A percentile compares a stretch with the other conserved stretches of the same genome.
These are phyloP conservation scores for Exophiala lecanii-corni DNA, from an alignment of 2,329 filamentous ascomycete species.

Conservation along the genomic window DNA sequence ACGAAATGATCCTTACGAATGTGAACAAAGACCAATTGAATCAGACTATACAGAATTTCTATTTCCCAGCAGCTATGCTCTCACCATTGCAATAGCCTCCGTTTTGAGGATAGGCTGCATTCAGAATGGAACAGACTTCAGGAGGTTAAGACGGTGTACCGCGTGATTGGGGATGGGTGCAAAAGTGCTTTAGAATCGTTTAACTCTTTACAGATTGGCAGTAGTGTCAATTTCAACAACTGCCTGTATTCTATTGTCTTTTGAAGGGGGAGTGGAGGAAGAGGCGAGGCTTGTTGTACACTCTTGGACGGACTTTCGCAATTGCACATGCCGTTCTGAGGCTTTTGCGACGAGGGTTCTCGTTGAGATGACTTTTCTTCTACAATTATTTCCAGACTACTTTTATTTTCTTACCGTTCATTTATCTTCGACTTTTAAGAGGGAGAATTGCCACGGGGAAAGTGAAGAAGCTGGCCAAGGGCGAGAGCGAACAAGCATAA, in stretches of 20 bases:
- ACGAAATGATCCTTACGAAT: conserved; percentile 25
- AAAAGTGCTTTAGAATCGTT: conserved; percentile 19
- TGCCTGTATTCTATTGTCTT: conserved; percentile 19
- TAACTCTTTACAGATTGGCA: conserved; percentile 12
- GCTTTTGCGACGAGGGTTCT: not conserved
- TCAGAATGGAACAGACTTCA: conserved; percentile 3
- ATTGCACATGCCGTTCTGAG: not conserved
- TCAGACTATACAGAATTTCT: conserved; percentile 3
- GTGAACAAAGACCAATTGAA: conserved; percentile 17
- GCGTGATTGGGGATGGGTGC: conserved; percentile 2
- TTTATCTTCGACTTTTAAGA: not conserved
- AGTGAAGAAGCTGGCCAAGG: not conserved
- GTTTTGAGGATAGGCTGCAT: no score
- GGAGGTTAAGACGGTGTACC: conserved; percentile 18
- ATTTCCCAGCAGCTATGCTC: conserved; percentile 10
- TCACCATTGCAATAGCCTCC: conserved; percentile 1
- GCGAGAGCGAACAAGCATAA: not conserved
- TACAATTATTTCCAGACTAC: conserved; percentile 1
- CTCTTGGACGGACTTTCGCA: conserved; percentile 1
- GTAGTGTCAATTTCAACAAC: conserved; percentile 4
- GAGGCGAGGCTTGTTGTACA: not conserved
- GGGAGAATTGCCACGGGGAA: not conserved
- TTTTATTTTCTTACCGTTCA: conserved; percentile 1
- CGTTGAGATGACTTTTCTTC: not conserved
- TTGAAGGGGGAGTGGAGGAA: conserved; percentile 1